Evolutionary conservation across 108 stramenopile genomes (phyloP).

Genomic region (Discostella stelligeroides): DNA sequence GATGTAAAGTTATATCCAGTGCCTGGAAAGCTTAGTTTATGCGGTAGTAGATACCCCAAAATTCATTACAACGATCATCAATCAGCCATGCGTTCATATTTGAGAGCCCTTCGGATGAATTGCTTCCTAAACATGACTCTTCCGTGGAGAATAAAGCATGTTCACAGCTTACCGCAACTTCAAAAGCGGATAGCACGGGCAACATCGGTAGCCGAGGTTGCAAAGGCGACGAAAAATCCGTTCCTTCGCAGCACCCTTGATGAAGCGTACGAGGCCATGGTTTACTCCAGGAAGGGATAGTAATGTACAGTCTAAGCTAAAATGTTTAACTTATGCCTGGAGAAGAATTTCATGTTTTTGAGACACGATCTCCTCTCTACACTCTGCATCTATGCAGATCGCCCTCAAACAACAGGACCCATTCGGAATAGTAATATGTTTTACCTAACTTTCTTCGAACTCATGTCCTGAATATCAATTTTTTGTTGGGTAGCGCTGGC

Average conservation of each 20-base stretch:
- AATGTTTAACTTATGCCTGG: not conserved
- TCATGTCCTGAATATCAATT: conserved; percentile 55
- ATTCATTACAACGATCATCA: conserved; percentile 34
- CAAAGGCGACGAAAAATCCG: conserved; percentile 17
- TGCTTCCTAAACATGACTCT: conserved; percentile 52
- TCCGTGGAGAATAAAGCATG: conserved; percentile 50
- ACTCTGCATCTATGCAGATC: not conserved
- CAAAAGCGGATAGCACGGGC: conserved; percentile 52
- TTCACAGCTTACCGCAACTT: conserved; percentile 51
- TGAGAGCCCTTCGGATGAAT: conserved; percentile 46
- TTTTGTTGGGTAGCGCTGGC: conserved; percentile 41
- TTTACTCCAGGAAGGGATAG: conserved; percentile 22
- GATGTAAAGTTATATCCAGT: conserved; percentile 54
- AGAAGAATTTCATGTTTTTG: not conserved
- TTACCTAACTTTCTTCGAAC: conserved; percentile 39
- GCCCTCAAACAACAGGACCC: not conserved
- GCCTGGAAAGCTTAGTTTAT: conserved; percentile 9
- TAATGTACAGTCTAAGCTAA: conserved; percentile 5
- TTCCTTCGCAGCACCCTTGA: conserved; percentile 46
- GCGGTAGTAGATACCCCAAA: conserved; percentile 29
- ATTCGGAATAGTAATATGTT: not conserved
- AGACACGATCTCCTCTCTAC: not conserved
- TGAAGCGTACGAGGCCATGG: conserved; percentile 51
- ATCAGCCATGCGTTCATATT: conserved; percentile 41
- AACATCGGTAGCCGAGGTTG: conserved; percentile 20